Evolutionary conservation across 2,329 filamentous ascomycete species (phyloP).

Genomic region (Blumeriella jaapii): DNA sequence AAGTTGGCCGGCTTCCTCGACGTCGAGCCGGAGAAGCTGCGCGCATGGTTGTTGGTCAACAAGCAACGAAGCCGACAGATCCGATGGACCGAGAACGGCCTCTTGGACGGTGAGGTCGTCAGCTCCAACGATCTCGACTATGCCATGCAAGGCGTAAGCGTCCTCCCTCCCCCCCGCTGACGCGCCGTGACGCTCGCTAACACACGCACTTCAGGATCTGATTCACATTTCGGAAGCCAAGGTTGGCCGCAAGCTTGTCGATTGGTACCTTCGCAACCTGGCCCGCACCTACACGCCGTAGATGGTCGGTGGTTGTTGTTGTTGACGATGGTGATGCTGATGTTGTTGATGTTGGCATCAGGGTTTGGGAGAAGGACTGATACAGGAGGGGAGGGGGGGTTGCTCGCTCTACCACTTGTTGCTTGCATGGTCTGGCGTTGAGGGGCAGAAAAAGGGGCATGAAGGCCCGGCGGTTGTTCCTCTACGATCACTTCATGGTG

Average conservation of each 20-base stretch:
- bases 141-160: conserved; percentile 79
- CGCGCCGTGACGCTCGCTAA: conserved; percentile 13
- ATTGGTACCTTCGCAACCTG: conserved; percentile 98
- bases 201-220: conserved; percentile 53
- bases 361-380: conserved; percentile 19
- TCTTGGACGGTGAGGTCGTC: conserved; percentile 85
- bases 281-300: conserved; percentile 63
- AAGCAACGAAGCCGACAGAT: conserved; percentile 98
- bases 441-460: conserved; percentile 12
- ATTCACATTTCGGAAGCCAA: conserved; percentile 99
- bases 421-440: conserved; percentile 25
- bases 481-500: too few relatives aligned
- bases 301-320: too few relatives aligned
- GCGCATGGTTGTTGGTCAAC: conserved; percentile 89
- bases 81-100: conserved; percentile 80
- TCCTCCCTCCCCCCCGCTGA: background rate
- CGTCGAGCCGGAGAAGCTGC: conserved; percentile 89
- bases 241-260: conserved; percentile 90
- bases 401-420: too few relatives aligned
- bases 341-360: conserved; percentile 12
- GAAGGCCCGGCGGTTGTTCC: too few relatives aligned
- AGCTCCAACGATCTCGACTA: conserved; percentile 96
- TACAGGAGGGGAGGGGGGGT: too few relatives aligned
- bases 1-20: conserved; percentile 97
- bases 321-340: too few relatives aligned